Conservation (phyloP, 345 rosid species). For the Crucihimalaya himalaica region DNA sequence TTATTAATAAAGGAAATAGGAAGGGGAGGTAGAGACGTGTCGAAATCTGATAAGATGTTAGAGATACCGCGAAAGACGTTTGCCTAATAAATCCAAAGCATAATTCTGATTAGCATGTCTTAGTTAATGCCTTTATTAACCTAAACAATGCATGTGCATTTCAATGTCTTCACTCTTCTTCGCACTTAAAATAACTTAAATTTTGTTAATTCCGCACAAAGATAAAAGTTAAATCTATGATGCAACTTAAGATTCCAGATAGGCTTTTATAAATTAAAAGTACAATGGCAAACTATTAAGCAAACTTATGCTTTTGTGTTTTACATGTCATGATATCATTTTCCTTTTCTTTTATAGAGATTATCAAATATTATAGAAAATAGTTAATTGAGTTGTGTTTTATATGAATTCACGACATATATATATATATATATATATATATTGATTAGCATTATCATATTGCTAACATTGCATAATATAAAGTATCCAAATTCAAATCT, state of each 20-base stretch:
- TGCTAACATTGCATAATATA: too few species aligned
- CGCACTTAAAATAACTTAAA: background rate
- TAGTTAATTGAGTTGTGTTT: too few species aligned
- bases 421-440: too few species aligned
- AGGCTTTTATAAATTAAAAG: constrained; percentile 37
- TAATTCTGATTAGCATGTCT: constrained; percentile 32
- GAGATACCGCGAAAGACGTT: constrained; percentile 35
- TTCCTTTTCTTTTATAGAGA: background rate
- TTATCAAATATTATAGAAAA: too few species aligned
- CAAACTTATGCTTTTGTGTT: constrained; percentile 27
- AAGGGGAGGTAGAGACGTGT: constrained; percentile 20
- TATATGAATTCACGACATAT: too few species aligned
- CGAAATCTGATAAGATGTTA: constrained; percentile 2
- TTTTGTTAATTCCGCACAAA: background rate
- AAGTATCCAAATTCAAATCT: too few species aligned
- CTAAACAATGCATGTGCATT: constrained; percentile 38
- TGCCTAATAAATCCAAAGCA: constrained; percentile 35
- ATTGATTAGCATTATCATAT: too few species aligned
- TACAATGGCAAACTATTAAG: constrained; percentile 17
- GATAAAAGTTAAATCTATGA: background rate
- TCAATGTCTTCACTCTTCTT: constrained; percentile 17
- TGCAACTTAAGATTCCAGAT: constrained; percentile 21
- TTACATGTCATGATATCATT: constrained; percentile 24
- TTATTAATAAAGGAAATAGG: background rate
- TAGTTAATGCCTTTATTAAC: constrained; percentile 22